Base-by-base conservation (phyloP, 1,284 basidiomycete genomes). In the Thelephora terrestris region DNA sequence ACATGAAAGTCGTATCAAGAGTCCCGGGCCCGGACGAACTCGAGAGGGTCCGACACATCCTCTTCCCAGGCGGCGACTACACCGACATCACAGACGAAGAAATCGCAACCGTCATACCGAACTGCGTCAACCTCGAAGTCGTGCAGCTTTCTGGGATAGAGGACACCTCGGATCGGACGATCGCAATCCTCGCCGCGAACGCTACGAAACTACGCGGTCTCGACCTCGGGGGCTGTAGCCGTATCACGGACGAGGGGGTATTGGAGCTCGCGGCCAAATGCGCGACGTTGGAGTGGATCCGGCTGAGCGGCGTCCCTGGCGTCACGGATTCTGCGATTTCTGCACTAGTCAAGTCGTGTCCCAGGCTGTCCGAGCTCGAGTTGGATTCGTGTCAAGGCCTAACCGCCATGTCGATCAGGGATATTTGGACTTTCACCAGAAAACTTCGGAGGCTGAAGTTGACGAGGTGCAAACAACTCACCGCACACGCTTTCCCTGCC, bases 341-440 rank as follows among this genome's bases (percentile, higher is more conserved):
- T 46, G 74, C 78, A 12, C 74, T 96, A 52, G 82, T 83, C 6
- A 79, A 78, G 47, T 71, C 79, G 16, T 91, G 91, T 59, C 81
- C 87, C 2, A 75, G 79, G 47, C 74, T 96, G 14, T 70, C 87
- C 48, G 91, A 95, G 64, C 73, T 94, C 52, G 91, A 96, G 61
- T 66, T 95, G 7, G 81, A 79, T 54, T 73, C 79, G 53, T 79
- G 90, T 47, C 75, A 81, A n/a, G 69, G 81, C 35, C 64, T 96
- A 52, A 82, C 85, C 10, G 78, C 90, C 27, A 61, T 75, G 23
- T 75, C 86, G 1, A 73, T 87, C 16, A 76, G 87, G 50, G 83
- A 91, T 57, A 71, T 96, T n/a, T 94, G 91, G 82, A 75, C 80
- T 17, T 83, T 80, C 62, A 80, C 79, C 43, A 77, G 77, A 52